Conservation (phyloP, 2,329 filamentous ascomycete species). For the Stemphylium lycopersici region DNA sequence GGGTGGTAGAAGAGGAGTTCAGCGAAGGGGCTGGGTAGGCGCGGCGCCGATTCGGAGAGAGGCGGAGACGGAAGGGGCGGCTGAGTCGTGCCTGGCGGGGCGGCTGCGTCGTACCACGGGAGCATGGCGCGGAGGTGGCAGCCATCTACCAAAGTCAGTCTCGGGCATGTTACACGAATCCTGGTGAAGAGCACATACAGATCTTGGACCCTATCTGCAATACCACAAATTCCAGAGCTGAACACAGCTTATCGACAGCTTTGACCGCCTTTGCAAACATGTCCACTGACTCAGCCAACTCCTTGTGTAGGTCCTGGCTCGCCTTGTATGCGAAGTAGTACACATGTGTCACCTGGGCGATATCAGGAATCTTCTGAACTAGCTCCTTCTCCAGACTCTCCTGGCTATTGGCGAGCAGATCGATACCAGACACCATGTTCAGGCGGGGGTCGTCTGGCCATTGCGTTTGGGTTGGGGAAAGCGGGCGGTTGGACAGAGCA, state of each 20-base stretch:
- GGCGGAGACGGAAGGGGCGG: conserved; percentile 9
- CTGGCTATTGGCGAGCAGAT: conserved; percentile 49
- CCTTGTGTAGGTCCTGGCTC: conserved; percentile 47
- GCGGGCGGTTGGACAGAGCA: conserved; percentile 51
- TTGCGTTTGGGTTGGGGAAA: conserved; percentile 36
- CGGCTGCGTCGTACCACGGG: conserved; percentile 9
- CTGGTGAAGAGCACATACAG: conserved; percentile 25
- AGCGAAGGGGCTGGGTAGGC: conserved; percentile 35
- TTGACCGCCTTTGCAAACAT: conserved; percentile 52
- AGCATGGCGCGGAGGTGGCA: conserved; percentile 50
- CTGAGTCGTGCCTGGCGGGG: conserved; percentile 7
- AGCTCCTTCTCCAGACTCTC: conserved; percentile 48
- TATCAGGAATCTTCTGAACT: conserved; percentile 39
- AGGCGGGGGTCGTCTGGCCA: conserved; percentile 51
- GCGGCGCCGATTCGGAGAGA: conserved; percentile 15
- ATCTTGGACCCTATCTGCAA: conserved; percentile 46
- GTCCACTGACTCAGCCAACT: conserved; percentile 49
- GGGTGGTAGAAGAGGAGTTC: conserved; percentile 52
- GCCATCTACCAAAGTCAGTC: conserved; percentile 37
- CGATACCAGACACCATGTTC: conserved; percentile 52
- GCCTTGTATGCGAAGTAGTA: conserved; percentile 56
- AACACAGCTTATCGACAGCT: conserved; percentile 33
- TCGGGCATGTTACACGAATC: conserved; percentile 17
- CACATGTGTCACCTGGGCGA: conserved; percentile 52
- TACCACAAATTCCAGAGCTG: conserved; percentile 33